phyloP scores from a whole-genome alignment of 1,139 yeast species.

The Debaryomycetaceae sp. region DNA sequence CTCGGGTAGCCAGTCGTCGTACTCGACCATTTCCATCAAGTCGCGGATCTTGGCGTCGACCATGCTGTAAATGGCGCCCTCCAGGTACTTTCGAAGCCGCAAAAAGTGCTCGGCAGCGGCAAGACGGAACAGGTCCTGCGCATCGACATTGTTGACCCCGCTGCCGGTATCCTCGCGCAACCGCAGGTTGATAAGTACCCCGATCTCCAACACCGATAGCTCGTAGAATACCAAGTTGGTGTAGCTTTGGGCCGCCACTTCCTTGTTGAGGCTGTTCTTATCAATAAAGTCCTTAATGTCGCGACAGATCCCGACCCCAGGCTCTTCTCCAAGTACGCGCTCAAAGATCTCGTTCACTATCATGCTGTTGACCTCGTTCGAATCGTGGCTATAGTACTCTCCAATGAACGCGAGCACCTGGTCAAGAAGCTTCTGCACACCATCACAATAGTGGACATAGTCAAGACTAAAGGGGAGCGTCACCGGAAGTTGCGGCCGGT shows the following conservation, averaged over 20 bases:
- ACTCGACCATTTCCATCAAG: constrained; percentile 75
- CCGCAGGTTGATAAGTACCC: constrained; percentile 30
- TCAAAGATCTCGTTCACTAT: constrained; percentile 58
- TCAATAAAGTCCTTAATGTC: constrained; percentile 55
- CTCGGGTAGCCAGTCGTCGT: constrained; percentile 60
- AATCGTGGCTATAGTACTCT: constrained; percentile 48
- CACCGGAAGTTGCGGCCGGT: constrained; percentile 42
- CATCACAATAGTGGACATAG: constrained; percentile 77
- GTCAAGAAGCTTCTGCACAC: constrained; percentile 54
- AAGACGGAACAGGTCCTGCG: constrained; percentile 28
- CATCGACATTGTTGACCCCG: constrained; percentile 29
- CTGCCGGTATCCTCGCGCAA: constrained; percentile 44
- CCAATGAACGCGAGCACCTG: constrained; percentile 54
- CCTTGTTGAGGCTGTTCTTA: constrained; percentile 62
- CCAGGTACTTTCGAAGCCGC: constrained; percentile 62
- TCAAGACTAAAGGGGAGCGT: constrained; percentile 81
- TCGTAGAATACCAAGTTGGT: constrained; percentile 83
- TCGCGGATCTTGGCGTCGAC: constrained; percentile 73
- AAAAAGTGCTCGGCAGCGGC: constrained; percentile 41
- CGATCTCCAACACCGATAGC: constrained; percentile 47
- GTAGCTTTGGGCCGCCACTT: constrained; percentile 80
- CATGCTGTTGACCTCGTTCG: constrained; percentile 33
- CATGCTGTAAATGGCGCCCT: constrained; percentile 67
- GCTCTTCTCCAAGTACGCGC: constrained; percentile 43
- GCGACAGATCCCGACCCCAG: constrained; percentile 48